A percentile compares a stretch with the other conserved stretches of the same genome.
phyloP scores from a whole-genome alignment of 768 basidiomycete genomes.

The Lactifluus echinatus region DNA sequence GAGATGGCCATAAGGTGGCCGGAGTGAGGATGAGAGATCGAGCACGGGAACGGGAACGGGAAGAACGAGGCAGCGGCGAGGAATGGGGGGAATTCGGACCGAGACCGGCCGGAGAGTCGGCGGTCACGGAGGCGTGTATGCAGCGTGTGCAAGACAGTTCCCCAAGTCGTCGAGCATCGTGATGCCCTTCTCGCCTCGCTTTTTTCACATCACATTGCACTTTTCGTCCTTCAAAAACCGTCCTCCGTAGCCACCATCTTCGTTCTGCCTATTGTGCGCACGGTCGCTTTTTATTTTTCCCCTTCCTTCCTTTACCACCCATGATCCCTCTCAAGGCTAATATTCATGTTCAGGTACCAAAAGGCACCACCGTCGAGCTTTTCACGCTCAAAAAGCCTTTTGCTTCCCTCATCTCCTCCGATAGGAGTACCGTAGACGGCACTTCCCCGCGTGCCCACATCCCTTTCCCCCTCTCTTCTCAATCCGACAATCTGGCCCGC shows the following conservation, averaged over 20 bases:
- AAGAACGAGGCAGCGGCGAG: not conserved
- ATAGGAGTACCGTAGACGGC: slow-evolving; percentile 7
- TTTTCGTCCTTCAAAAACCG: slow-evolving; percentile 11
- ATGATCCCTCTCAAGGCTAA: slow-evolving; percentile 21
- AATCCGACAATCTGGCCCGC: slow-evolving; percentile 21
- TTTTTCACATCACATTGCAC: slow-evolving; percentile 9
- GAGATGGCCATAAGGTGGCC: slow-evolving; percentile 39
- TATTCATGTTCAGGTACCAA: slow-evolving; percentile 20
- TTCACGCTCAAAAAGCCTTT: slow-evolving; percentile 18
- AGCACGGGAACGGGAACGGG: not conserved
- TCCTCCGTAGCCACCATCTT: slow-evolving; percentile 1
- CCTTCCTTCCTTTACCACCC: not conserved
- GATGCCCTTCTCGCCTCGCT: slow-evolving; percentile 5
- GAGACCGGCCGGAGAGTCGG: too few species aligned
- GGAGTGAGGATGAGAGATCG: not conserved
- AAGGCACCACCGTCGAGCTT: slow-evolving; percentile 19
- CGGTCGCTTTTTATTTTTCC: not conserved
- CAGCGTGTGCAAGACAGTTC: too few species aligned
- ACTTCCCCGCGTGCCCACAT: slow-evolving; percentile 10
- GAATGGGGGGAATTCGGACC: not conserved
- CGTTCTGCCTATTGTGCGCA: slow-evolving; percentile 5
- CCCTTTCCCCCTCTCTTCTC: slow-evolving; percentile 9
- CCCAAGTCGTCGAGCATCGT: not conserved
- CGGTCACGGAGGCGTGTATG: too few species aligned
- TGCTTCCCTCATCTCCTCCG: slow-evolving; percentile 15